A percentile compares a stretch with the other conserved stretches of the same genome.
Evolutionary conservation across 1,139 yeast species (phyloP).

Genomic region (Kluyveromyces sp.): DNA sequence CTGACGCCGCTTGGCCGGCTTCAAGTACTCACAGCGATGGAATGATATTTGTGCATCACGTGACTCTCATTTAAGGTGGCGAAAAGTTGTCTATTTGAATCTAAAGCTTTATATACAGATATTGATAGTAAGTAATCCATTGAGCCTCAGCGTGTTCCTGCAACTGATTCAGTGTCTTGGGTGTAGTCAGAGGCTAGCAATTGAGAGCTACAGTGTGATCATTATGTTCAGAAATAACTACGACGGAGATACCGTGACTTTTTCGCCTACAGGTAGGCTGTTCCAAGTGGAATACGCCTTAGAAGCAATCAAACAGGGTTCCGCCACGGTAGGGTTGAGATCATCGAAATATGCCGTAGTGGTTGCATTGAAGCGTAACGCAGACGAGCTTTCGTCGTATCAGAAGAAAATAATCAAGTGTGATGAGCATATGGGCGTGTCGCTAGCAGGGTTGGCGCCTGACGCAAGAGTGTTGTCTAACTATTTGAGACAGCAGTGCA

Average conservation of each 20-base stretch:
- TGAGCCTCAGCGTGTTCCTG: no score
- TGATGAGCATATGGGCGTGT: constrained; percentile 90
- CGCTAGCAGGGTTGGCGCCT: constrained; percentile 95
- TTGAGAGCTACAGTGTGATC: not conserved
- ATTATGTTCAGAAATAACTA: constrained; percentile 86
- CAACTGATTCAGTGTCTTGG: no score
- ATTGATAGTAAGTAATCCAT: no score
- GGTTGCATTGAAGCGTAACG: constrained; percentile 91
- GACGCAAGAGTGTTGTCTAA: constrained; percentile 93
- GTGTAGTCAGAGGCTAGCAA: no score
- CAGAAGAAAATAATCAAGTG: constrained; percentile 89
- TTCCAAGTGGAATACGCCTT: constrained; percentile 94
- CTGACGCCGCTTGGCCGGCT: not conserved
- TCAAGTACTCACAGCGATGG: no score
- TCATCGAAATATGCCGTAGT: constrained; percentile 82
- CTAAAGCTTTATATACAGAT: not conserved
- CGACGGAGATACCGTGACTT: constrained; percentile 96
- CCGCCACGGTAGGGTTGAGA: constrained; percentile 91
- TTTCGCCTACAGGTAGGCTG: constrained; percentile 93
- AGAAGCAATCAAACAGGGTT: constrained; percentile 96
- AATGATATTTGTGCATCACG: not conserved
- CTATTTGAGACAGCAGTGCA: constrained; percentile 83
- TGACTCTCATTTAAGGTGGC: not conserved
- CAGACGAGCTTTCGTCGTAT: constrained; percentile 94
- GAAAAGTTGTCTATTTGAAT: not conserved